phyloP scores from a whole-genome alignment of 495 filamentous ascomycete species.

The Aspergillus affinis region DNA sequence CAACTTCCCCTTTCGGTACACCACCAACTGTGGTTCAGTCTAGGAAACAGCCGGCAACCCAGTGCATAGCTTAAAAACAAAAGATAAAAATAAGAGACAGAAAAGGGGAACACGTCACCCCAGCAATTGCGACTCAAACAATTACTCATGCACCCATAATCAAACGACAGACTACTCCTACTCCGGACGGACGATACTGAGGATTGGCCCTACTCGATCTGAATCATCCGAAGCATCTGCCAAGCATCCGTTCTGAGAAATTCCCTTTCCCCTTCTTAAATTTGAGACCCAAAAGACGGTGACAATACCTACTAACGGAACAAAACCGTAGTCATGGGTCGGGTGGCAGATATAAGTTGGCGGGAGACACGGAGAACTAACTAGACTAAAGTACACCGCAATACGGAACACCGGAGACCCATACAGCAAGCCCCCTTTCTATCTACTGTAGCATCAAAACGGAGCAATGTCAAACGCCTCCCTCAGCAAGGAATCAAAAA shows the following conservation, averaged over 20 bases:
- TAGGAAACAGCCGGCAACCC: background rate
- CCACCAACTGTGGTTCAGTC: background rate
- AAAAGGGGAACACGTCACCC: constrained; percentile 16
- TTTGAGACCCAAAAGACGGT: constrained; percentile 3
- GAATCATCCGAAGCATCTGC: background rate
- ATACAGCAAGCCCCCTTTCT: background rate
- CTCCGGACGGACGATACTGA: too few relatives aligned
- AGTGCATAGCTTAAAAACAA: background rate
- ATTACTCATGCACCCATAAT: background rate
- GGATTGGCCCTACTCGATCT: background rate
- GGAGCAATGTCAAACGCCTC: too few relatives aligned
- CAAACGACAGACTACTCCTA: too few relatives aligned
- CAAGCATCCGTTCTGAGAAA: background rate
- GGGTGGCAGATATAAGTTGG: constrained; percentile 1
- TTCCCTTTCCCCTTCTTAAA: background rate
- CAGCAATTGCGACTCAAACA: constrained; percentile 3
- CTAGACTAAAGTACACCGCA: background rate
- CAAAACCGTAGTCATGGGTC: background rate
- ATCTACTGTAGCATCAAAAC: too few relatives aligned
- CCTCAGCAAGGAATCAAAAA: too few relatives aligned
- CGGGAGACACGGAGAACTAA: background rate
- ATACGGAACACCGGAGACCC: background rate
- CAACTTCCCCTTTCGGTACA: too few relatives aligned
- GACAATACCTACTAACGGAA: constrained; percentile 1
- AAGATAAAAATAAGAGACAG: background rate